Base-by-base conservation (phyloP, 345 rosid genomes). In the Combretum micranthum region DNA sequence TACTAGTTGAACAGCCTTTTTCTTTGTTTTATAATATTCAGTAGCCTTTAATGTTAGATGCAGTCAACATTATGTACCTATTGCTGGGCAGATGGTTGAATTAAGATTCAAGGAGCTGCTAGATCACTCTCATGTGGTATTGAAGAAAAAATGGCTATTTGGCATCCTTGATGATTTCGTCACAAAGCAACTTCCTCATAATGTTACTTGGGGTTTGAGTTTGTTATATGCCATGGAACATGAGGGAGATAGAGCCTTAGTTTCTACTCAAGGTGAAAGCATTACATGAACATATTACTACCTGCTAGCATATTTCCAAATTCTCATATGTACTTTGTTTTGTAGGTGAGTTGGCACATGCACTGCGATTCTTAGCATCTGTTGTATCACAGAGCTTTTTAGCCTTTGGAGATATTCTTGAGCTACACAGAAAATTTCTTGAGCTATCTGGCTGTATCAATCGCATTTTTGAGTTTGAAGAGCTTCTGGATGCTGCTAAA, bases 301-400 rank as follows among this genome's bases (percentile, higher is more conserved):
- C 39, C 39, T 4, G 39, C 39, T 32, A 32, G 9, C 39, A 32
- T 32, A 32, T 32, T 32, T 32, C 39, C 39, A 32, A 32, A 32
- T 32, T 42, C 42, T 21, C 52, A 13, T 39, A 51, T 44, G 49
- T 65, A 32, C 39, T 32, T 1, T 32, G 39, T 4, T 4, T 32
- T 71, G 64, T 79, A 93, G 99, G 99, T 63, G 97, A 89, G 67
- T 72, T 93, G 74, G 97, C 96, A 21, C 97, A 93, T 78, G 92
- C 96, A 13, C 65, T 90, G 81, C 90, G 97, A 50, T 90, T 83
- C 80, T 78, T 93, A 61, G 99, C 99, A 59, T 93, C 96, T 72
- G 96, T 93, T 56, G 97, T 89, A 37, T 93, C 99, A 65, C 96
- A 89, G 71, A 93, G 99, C 90, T 93, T 93, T 67, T 82, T 89